Base-by-base conservation (phyloP, 1,284 basidiomycete species). In the Cryptococcus neoformans region DNA sequence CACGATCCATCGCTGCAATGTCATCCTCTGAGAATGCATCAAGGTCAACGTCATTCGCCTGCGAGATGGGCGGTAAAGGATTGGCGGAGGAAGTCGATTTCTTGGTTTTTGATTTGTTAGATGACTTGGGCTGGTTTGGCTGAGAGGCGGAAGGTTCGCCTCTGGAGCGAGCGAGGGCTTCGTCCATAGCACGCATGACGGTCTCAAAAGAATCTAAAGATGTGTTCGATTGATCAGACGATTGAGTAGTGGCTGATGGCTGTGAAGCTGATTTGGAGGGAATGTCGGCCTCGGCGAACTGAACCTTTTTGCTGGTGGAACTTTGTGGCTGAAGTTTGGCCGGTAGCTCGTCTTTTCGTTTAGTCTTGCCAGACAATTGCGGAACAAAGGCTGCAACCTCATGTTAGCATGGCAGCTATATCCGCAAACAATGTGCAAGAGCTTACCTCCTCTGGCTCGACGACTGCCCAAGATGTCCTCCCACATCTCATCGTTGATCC, bases 161-260 rank as follows among this genome's bases (percentile, higher is more conserved):
- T 51, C 62, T 63, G 17, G 59, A 56, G 36, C 65, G 61, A 49
- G 80, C 80, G 12, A 96, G 81, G 66, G 94, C 90, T 16, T 80
- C 83, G 65, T 98, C 94, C 88, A 97, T 91, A 1, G 91, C 91
- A 67, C 85, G 83, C 94, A 97, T 97, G 42, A 97, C 88, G 6
- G 87, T 84, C 68, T 98, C 94, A 64, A 97, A 97, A 0, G 90
- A 90, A 71, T 92, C 83, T n/a, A 97, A 80, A 51, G 86, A 84
- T 4, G 84, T 82, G 69, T 92, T 79, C 46, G 45, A 49, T 47
- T 59, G 49, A 8, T 44, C 48, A 6, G 34, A 17, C n/a, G 28
- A 21, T 17, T 17, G 38, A 7, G 39, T 35, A 8, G 39, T 40
- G 14, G 28, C 6, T 10, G 6, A 14, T 17, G 16, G 11, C 28